A percentile compares a stretch with the other conserved stretches of the same genome.
Evolutionary conservation across 306 rosid genomes (phyloP).

Genomic region (Clitoria ternatea): DNA sequence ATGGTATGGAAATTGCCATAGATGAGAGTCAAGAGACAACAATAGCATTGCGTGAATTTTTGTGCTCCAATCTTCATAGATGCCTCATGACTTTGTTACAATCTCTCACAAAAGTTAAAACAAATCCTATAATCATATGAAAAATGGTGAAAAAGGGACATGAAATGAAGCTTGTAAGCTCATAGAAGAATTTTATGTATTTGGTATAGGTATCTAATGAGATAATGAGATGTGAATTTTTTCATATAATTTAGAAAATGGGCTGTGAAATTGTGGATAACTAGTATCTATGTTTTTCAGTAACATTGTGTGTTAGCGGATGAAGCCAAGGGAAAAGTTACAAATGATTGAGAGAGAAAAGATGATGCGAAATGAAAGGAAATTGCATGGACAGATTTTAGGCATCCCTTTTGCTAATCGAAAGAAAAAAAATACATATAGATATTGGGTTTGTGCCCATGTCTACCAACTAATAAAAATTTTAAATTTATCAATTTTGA

Average conservation of each 20-base stretch:
- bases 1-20: conserved; percentile 26
- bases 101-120: conserved; percentile 52
- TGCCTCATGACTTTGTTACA: conserved; percentile 36
- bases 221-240: background rate
- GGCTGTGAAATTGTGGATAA: background rate
- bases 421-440: conserved; percentile 3
- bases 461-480: background rate
- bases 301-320: background rate
- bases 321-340: background rate
- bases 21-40: conserved; percentile 45
- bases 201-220: background rate
- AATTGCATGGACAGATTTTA: conserved; percentile 32
- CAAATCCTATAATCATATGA: conserved; percentile 2
- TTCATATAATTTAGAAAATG: background rate
- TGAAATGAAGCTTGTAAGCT: background rate
- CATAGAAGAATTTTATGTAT: background rate
- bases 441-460: conserved; percentile 38
- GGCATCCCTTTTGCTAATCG: conserved; percentile 17
- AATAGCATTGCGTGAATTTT: conserved; percentile 49
- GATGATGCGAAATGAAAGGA: conserved; percentile 47
- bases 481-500: background rate
- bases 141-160: background rate
- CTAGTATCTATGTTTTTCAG: background rate
- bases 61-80: conserved; percentile 51
- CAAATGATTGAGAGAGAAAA: conserved; percentile 23